These are phyloP conservation scores for Ophiostoma quercus DNA, from an alignment of 2,329 filamentous ascomycete species.

Conservation along the genomic window DNA sequence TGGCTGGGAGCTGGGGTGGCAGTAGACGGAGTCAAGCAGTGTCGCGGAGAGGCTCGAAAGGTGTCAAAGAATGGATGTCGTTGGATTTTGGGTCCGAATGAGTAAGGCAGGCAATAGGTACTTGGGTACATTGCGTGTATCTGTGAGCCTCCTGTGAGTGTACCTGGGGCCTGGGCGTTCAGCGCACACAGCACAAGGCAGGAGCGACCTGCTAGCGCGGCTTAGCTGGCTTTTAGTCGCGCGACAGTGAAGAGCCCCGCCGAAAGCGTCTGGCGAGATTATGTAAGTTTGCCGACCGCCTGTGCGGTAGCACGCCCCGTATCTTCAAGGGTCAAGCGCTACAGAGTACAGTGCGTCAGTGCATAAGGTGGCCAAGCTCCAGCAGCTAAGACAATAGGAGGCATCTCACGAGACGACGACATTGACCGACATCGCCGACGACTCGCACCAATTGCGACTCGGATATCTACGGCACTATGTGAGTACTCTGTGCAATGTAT, in stretches of 20 bases:
- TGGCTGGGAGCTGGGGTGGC: not conserved
- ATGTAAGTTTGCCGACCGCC: not conserved
- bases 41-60: not conserved
- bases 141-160: no score
- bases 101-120: not conserved
- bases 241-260: not conserved
- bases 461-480: not conserved
- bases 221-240: constrained; percentile 1
- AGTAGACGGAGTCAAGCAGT: not conserved
- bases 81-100: constrained; percentile 6
- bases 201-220: constrained; percentile 2
- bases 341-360: not conserved
- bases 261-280: not conserved
- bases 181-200: not conserved
- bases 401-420: not conserved
- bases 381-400: not conserved
- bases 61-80: constrained; percentile 4
- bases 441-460: constrained; percentile 2
- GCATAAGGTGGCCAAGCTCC: not conserved
- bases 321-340: not conserved
- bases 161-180: not conserved
- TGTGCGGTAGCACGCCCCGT: not conserved
- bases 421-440: not conserved
- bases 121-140: not conserved
- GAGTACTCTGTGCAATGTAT: not conserved